Base-by-base conservation (phyloP, 441 rosid species). In the Brassica balearica region DNA sequence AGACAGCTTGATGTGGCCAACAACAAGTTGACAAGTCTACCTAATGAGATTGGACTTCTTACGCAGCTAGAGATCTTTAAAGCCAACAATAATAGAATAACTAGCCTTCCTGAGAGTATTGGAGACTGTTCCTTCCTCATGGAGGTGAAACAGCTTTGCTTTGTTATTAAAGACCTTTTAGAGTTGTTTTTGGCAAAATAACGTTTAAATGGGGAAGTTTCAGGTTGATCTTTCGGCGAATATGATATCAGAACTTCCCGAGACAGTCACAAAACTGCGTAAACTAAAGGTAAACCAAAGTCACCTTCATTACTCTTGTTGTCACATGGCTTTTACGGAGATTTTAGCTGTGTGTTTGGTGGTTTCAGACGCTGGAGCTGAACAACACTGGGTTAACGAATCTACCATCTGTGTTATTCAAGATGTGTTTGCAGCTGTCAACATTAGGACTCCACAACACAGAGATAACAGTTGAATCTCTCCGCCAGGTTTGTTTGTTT, bases 151-250 rank as follows among this genome's bases (percentile, higher is more conserved):
- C 38, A 62, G 20, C 6, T 62, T 7, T 62, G 29, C 20, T 7
- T 62, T 62, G 20, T 62, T 27, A 17, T 17, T 17, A 17, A 17
- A 17, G 19, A 17, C 19, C 19, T 17, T 17, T 22, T 19, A 23
- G 1, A 14, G 14, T 38, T 20, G 8, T 65, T 36, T 58, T 36
- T 36, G 67, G 48, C 6, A 15, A 15, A 15, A 67, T 7, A 56
- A 67, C 46, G 25, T 67, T 51, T 12, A 55, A 34, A 32, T 36
- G 55, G 3, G 77, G 8, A 36, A n/a, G 61, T 25, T 82, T 78
- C 91, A 94, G 98, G 91, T 92, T 82, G 93, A 93, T 84, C 92
- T 95, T 83, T 93, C 99, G 4, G 88, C 91, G 56, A 93, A 95
- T 87, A 87, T 86, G 73, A 82, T 95, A 71, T 81, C 81, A 6